Evolutionary conservation across 1,284 basidiomycete species (phyloP), one percentile per base, ranked within the genome.

Genomic region (Vanrija sp.): DNA sequence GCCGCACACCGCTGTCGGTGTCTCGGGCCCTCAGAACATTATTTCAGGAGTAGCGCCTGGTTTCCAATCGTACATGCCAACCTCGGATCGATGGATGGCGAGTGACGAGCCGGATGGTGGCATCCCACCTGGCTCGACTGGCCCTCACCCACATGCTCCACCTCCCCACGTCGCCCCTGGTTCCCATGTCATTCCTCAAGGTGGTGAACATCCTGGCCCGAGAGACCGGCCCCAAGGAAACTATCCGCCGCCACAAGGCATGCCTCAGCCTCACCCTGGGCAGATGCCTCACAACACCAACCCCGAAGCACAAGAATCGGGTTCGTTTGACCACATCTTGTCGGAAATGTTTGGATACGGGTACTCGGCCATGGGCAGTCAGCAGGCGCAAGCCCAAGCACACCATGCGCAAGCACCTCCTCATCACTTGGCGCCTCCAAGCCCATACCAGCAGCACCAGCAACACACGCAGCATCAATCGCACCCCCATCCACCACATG

Each of bases 61-160:
- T 10, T 53, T 53, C 38, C 64, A 63, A 38, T 59, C 60, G 14
- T 71, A 71, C 49, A 68, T 71, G 66, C 57, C 67, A 38, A 61
- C 59, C 8, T 69, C 68, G 38, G 70, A 71, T 54, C 40, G 70
- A 23, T 72, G 70, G 70, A 68, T 72, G 65, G 67, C 70, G 5
- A 52, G 51, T 21, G 55, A 52, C 23, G 52, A 62, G 23, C 49
- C 19, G 2, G 48, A 49, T 3, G 21, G 15, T 8, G 5, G 16
- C 15, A 6, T 39, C 2, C 25, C 49, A 6, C 40, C 49, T 6
- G 21, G 40, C 7, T 39, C 38, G 1, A 28, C 49, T 7, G 19
- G 42, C 23, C 2, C 3, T 43, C 18, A 12, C 42, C 21, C 21
- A 23, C n/a, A 21, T 7, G 8, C 23, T 1, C 15, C 21, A 5